phyloP scores from a whole-genome alignment of 2,329 filamentous ascomycete species.

The Fusarium sp. region DNA sequence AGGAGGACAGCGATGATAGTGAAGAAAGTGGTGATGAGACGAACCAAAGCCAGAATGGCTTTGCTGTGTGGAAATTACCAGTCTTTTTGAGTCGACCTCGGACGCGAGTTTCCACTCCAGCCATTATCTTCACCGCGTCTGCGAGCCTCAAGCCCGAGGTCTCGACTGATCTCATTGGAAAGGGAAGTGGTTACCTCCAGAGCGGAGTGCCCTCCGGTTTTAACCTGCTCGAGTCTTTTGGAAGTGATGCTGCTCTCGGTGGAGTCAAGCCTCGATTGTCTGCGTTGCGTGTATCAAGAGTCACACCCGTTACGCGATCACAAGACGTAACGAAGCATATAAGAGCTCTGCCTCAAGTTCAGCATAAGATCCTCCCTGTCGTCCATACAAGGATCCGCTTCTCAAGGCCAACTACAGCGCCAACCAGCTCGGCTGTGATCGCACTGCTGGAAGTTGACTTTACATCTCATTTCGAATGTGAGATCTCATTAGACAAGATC shows the following conservation, averaged over 20 bases:
- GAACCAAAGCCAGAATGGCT: conserved; percentile 53
- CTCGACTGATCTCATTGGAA: conserved; percentile 41
- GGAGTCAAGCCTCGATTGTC: conserved; percentile 75
- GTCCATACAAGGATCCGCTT: conserved; percentile 80
- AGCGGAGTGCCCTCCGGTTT: conserved; percentile 76
- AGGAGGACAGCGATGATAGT: conserved; percentile 49
- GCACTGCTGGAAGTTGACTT: conserved; percentile 80
- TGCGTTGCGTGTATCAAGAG: conserved; percentile 78
- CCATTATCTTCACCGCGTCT: conserved; percentile 71
- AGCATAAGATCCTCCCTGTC: conserved; percentile 73
- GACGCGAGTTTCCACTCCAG: conserved; percentile 73
- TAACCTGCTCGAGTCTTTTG: conserved; percentile 82
- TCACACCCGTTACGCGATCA: conserved; percentile 73
- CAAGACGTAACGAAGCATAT: conserved; percentile 73
- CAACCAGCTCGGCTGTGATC: conserved; percentile 70
- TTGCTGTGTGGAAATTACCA: conserved; percentile 70
- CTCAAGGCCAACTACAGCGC: conserved; percentile 69
- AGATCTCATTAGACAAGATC: conserved; percentile 71
- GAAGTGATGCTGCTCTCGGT: conserved; percentile 70
- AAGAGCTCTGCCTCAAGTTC: conserved; percentile 70
- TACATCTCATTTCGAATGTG: conserved; percentile 75
- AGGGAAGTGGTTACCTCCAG: conserved; percentile 71
- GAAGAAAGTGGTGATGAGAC: conserved; percentile 38
- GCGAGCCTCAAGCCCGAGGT: conserved; percentile 68
- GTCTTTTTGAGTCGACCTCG: conserved; percentile 69